Evolutionary conservation across 768 basidiomycete genomes (phyloP).

Genomic region (Kwoniella newhampshirensis): DNA sequence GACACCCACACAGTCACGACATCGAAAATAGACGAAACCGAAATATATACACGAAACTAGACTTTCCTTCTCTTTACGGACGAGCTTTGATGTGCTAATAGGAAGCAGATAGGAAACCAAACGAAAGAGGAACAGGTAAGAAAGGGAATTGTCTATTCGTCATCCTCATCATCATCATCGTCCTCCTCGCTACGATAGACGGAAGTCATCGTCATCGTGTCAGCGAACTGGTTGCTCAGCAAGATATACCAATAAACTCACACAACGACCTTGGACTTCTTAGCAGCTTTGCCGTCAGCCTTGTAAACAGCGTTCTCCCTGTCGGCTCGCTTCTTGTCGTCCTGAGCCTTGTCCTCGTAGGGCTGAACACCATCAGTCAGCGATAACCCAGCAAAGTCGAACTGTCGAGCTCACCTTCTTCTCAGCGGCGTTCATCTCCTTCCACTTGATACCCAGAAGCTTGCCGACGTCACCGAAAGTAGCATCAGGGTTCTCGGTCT

Average conservation of each 20-base stretch:
- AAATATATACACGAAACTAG: no score
- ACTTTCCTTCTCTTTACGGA: no score
- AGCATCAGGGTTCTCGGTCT: constrained; percentile 91
- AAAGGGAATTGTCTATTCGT: constrained; percentile 5
- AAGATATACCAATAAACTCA: constrained; percentile 14
- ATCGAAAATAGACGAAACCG: no score
- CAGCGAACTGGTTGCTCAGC: neutral
- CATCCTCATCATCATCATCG: constrained; percentile 29
- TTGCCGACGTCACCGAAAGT: constrained; percentile 90
- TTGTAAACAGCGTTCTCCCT: constrained; percentile 61
- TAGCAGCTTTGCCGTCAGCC: constrained; percentile 21
- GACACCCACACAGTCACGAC: no score
- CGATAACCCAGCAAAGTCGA: neutral
- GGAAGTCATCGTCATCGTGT: neutral
- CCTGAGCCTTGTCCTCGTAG: constrained; percentile 79
- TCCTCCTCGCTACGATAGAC: constrained; percentile 14
- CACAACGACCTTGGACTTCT: constrained; percentile 26
- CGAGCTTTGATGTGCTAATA: no score
- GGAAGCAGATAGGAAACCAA: no score
- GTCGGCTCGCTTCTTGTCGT: constrained; percentile 84
- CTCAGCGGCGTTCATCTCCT: constrained; percentile 85
- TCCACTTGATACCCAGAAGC: constrained; percentile 94
- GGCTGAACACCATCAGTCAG: constrained; percentile 59
- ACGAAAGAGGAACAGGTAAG: neutral
- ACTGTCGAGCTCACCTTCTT: constrained; percentile 67